These are phyloP conservation scores for Macadamia integrifolia DNA, from an alignment of 164 flowering plant species.

Conservation along the genomic window DNA sequence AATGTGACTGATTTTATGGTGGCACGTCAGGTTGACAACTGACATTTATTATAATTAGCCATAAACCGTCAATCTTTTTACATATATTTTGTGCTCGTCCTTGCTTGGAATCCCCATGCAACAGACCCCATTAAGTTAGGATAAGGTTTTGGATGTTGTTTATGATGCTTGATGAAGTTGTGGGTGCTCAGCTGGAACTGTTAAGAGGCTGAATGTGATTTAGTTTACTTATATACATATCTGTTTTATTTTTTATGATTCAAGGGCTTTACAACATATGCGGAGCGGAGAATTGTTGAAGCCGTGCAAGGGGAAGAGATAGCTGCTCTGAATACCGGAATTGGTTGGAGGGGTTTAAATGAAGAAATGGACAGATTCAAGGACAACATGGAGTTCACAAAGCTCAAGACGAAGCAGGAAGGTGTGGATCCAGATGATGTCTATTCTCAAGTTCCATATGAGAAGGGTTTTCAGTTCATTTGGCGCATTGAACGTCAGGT, in stretches of 20 bases:
- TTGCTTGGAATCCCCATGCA: no score
- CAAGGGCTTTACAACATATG: conserved; percentile 95
- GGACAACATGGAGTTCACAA: conserved; percentile 88
- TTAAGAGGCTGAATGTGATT: not conserved
- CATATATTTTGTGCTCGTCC: no score
- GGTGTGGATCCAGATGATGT: conserved; percentile 96
- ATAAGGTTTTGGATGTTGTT: not conserved
- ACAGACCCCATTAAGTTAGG: not conserved
- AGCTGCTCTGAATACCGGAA: conserved; percentile 79
- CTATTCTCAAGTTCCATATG: conserved; percentile 86
- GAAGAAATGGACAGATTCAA: conserved; percentile 82
- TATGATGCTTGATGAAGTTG: not conserved
- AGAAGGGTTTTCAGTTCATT: conserved; percentile 94
- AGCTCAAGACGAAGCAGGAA: conserved; percentile 82
- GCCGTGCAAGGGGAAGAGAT: conserved; percentile 84
- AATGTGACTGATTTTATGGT: no score
- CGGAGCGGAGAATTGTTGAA: conserved; percentile 92
- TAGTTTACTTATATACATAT: not conserved
- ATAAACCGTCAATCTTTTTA: no score
- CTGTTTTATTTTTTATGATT: not conserved
- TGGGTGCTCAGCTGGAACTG: no score
- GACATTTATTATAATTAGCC: no score
- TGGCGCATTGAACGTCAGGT: conserved; percentile 98
- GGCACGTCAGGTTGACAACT: no score
- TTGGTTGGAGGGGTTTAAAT: conserved; percentile 86